Evolutionary conservation across 805 yeast species (phyloP).

Genomic region (Ogataea populi-albae): DNA sequence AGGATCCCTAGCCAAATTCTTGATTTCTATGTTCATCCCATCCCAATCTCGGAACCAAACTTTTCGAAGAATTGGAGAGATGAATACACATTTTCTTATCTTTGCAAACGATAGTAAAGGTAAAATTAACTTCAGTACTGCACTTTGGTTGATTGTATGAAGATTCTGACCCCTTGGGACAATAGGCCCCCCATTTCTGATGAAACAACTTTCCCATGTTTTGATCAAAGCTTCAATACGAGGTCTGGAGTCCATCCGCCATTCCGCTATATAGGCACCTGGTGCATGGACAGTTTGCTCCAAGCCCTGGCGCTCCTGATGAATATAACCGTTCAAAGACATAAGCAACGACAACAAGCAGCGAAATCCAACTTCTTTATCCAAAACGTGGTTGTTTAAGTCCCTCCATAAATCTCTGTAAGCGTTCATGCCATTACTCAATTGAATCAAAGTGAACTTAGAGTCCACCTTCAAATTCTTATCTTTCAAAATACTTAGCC

Average conservation of each 20-base stretch:
- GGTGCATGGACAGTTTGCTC: conserved; percentile 28
- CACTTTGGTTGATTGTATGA: conserved; percentile 47
- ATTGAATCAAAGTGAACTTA: conserved; percentile 50
- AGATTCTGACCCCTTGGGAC: conserved; percentile 50
- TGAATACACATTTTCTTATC: conserved; percentile 58
- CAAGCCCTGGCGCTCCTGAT: conserved; percentile 43
- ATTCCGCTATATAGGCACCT: conserved; percentile 50
- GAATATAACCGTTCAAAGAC: conserved; percentile 66
- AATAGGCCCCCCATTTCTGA: conserved; percentile 61
- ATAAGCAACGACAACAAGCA: conserved; percentile 56
- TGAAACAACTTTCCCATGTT: conserved; percentile 65
- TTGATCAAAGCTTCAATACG: conserved; percentile 53
- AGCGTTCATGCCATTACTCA: conserved; percentile 52
- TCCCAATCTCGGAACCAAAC: conserved; percentile 69
- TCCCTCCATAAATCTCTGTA: conserved; percentile 54
- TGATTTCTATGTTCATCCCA: conserved; percentile 55
- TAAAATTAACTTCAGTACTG: conserved; percentile 60
- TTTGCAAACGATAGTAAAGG: conserved; percentile 68
- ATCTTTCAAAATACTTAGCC: conserved; percentile 43
- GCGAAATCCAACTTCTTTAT: conserved; percentile 42
- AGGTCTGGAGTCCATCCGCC: conserved; percentile 66
- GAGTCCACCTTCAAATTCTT: conserved; percentile 46
- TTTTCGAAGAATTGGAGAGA: conserved; percentile 58
- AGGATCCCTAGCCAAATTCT: conserved; percentile 47
- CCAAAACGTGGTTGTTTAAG: conserved; percentile 40